A percentile compares a stretch with the other conserved stretches of the same genome.
Conservation (phyloP, 2,329 filamentous ascomycete genomes). For the Aspergillus jensenii region DNA sequence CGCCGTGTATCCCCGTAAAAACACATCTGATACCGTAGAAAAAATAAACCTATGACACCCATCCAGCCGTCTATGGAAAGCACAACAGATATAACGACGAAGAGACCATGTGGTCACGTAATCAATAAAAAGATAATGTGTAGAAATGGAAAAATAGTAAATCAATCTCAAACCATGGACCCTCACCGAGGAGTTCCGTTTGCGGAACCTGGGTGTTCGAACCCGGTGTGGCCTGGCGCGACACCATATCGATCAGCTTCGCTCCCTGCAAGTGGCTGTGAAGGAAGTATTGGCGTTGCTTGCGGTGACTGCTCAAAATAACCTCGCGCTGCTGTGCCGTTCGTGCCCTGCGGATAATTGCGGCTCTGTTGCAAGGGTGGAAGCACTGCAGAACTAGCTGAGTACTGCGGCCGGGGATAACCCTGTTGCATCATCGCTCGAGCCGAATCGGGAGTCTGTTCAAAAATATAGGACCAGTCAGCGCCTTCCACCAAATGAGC, state of each 20-base stretch:
- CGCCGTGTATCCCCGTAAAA: constrained; percentile 27
- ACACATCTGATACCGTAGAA: constrained; percentile 24
- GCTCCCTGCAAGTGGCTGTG: constrained; percentile 30
- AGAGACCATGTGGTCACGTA: constrained; percentile 5
- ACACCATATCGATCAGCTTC: constrained; percentile 35
- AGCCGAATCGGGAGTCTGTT: constrained; percentile 37
- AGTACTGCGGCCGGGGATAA: constrained; percentile 35
- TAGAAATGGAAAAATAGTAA: constrained; percentile 15
- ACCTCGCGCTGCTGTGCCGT: constrained; percentile 27
- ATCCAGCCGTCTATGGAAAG: constrained; percentile 33
- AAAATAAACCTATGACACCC: constrained; percentile 32
- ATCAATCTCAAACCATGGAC: constrained; percentile 8
- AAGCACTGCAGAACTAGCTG: constrained; percentile 33
- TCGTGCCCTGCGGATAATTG: constrained; percentile 29
- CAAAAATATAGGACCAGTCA: constrained; percentile 23
- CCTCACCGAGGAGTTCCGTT: constrained; percentile 34
- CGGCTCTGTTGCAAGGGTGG: constrained; percentile 37
- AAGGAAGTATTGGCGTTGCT: constrained; percentile 36
- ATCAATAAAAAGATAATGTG: constrained; percentile 4
- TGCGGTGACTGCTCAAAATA: constrained; percentile 37
- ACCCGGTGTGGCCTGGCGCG: constrained; percentile 25
- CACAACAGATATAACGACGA: constrained; percentile 17
- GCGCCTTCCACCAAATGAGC: constrained; percentile 25
- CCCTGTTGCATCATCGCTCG: constrained; percentile 38
- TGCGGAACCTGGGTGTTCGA: constrained; percentile 31